Evolutionary conservation across 2,329 filamentous ascomycete genomes (phyloP), one percentile per base, ranked within the genome.

Genomic region (Exophiala phaeomuriformis): DNA sequence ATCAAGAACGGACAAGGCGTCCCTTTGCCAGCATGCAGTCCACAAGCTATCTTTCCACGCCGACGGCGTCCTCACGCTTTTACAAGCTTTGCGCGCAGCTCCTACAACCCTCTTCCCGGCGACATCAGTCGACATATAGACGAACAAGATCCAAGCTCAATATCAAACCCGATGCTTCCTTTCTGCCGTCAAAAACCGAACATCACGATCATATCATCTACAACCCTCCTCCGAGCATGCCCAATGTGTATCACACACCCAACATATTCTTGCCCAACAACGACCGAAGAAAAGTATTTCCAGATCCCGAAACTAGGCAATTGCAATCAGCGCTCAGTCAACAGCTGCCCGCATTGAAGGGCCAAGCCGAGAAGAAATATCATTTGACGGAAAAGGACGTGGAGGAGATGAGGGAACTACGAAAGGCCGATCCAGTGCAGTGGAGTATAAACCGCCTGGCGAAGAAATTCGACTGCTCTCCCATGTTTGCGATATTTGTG

Each of bases 171-270:
- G 75, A 77, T 65, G 68, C 71, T 8, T 75, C 74, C n/a, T 78
- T 78, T 61, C 68, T 68, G 10, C 63, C 67, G 9, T 67, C 72
- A 4, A 63, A 63, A 19, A 64, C 66, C 47, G 66, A 70, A 56
- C 58, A 63, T 19, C 69, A 71, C 56, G 75, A 80, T 53, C 76
- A 79, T 63, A 81, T 83, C 65, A 75, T 85, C 65, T 81, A 81
- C 74, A 85, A 85, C 61, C 83, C 83, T 35, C 83, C 83, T 0
- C 80, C 81, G 4, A 79, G 80, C 30, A 76, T 79, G 4, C 82
- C 83, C 5, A 81, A 75, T 56, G 76, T 81, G 28, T 82, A 81
- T 64, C 79, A 83, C 65, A 86, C 83, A 1, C 83, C 83, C 1
- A 69, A 75, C 30, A 82, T 83, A 60, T 86, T 86, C 66, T 73